A percentile compares a stretch with the other conserved stretches of the same genome.
These are phyloP conservation scores for Micractinium conductrix DNA, from an alignment of 139 green algal species.

Conservation along the genomic window DNA sequence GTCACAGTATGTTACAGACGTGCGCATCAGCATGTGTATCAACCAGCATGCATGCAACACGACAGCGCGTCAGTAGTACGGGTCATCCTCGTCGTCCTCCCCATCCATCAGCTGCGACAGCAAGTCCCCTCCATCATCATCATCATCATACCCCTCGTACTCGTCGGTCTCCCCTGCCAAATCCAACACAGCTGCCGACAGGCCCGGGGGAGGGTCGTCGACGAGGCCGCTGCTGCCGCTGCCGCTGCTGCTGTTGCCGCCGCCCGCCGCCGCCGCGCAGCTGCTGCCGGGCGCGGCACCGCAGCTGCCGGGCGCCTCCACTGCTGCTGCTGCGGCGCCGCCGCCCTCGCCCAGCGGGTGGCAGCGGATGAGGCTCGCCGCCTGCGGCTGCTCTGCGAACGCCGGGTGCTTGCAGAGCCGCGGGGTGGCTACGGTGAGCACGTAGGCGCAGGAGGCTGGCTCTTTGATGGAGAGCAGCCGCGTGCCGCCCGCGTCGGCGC, in stretches of 20 bases:
- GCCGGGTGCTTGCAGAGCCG: constrained; percentile 77
- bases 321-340: not conserved
- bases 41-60: not conserved
- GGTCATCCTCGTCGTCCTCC: not conserved
- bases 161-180: not conserved
- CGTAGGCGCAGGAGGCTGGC: constrained; percentile 82
- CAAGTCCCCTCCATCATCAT: not conserved
- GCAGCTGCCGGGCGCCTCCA: not conserved
- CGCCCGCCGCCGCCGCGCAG: not conserved
- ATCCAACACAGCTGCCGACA: not conserved
- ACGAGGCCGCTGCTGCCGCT: not conserved
- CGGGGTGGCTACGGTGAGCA: constrained; percentile 71
- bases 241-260: not conserved
- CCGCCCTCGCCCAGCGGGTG: not conserved
- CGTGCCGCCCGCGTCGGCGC: constrained; percentile 22
- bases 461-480: constrained; percentile 71
- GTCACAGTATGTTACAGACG: not conserved
- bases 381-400: constrained; percentile 45
- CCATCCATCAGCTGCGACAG: not conserved
- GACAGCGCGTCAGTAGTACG: not conserved
- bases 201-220: not conserved
- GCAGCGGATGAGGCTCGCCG: constrained; percentile 33
- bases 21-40: not conserved
- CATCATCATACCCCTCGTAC: not conserved
- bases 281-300: not conserved